Percentiles rank a stretch among this genome's conserved stretches.
These are phyloP conservation scores for Backusella sp. DNA, from an alignment of 192 early-diverging fungal genomes.

Conservation along the genomic window DNA sequence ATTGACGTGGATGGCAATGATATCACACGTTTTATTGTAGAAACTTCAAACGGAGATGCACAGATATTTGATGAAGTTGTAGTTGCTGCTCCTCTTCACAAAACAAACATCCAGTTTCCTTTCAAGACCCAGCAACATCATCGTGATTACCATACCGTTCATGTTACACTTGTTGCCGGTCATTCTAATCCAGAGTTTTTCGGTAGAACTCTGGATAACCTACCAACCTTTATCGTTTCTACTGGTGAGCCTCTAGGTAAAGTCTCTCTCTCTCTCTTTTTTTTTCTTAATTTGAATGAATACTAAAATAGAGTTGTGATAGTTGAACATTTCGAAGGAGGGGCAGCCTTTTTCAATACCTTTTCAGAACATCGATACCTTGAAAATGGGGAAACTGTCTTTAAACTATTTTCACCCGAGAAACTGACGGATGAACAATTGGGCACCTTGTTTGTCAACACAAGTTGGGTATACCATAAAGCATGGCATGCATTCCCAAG, in stretches of 20 bases:
- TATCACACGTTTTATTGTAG: slow-evolving; percentile 30
- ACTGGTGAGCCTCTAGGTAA: slow-evolving; percentile 31
- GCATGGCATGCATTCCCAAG: slow-evolving; percentile 62
- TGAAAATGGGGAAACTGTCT: slow-evolving; percentile 43
- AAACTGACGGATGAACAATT: slow-evolving; percentile 42
- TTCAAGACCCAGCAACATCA: background rate
- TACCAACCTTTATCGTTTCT: slow-evolving; percentile 52
- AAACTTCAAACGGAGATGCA: slow-evolving; percentile 31
- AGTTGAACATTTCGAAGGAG: slow-evolving; percentile 32
- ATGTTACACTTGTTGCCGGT: slow-evolving; percentile 62
- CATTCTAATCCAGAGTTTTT: slow-evolving; percentile 52
- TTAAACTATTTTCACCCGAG: slow-evolving; percentile 58
- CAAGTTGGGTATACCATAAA: slow-evolving; percentile 51
- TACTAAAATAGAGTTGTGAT: background rate
- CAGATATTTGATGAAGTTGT: slow-evolving; percentile 59
- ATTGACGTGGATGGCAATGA: background rate
- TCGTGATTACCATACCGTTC: slow-evolving; percentile 45
- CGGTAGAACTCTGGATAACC: slow-evolving; percentile 14
- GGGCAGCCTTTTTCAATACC: slow-evolving; percentile 40
- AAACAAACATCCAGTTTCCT: background rate
- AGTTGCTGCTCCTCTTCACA: slow-evolving; percentile 56
- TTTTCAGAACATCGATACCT: slow-evolving; percentile 40
- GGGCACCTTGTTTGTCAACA: slow-evolving; percentile 40
- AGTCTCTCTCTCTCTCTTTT: background rate
- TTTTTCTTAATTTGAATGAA: background rate